A percentile compares a stretch with the other conserved stretches of the same genome.
These are phyloP conservation scores for Rubia tinctorum DNA, from an alignment of 305 asterid genomes.

Conservation along the genomic window DNA sequence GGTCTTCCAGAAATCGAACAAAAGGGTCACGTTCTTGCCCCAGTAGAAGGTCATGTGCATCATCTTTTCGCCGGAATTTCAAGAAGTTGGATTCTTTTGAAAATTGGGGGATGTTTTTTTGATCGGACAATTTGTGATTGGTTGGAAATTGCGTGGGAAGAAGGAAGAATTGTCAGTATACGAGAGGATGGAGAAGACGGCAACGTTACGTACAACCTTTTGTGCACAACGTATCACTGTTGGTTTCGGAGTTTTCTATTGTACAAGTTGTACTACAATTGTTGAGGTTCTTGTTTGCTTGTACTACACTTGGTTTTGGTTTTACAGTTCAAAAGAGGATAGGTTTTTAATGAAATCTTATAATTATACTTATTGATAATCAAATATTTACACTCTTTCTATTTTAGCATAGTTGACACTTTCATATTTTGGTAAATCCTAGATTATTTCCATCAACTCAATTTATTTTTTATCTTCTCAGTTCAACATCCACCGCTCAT, in stretches of 20 bases:
- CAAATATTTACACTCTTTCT: too few species aligned
- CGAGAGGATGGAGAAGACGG: not conserved
- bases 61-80: constrained; percentile 42
- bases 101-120: not conserved
- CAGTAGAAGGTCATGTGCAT: constrained; percentile 99
- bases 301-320: not conserved
- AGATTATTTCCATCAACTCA: too few species aligned
- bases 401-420: too few species aligned
- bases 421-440: too few species aligned
- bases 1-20: constrained; percentile 89
- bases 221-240: not conserved
- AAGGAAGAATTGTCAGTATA: not conserved
- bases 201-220: not conserved
- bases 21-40: constrained; percentile 70
- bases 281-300: not conserved
- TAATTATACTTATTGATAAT: too few species aligned
- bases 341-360: too few species aligned
- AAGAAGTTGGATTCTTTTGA: not conserved
- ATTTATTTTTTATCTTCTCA: too few species aligned
- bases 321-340: too few species aligned
- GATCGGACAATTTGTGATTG: not conserved
- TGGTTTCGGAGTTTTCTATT: not conserved
- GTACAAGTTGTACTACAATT: constrained; percentile 1
- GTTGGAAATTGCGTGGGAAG: not conserved
- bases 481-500: too few species aligned